phyloP scores from a whole-genome alignment of 2,329 filamentous ascomycete species.

The Delphinella strobiligena region DNA sequence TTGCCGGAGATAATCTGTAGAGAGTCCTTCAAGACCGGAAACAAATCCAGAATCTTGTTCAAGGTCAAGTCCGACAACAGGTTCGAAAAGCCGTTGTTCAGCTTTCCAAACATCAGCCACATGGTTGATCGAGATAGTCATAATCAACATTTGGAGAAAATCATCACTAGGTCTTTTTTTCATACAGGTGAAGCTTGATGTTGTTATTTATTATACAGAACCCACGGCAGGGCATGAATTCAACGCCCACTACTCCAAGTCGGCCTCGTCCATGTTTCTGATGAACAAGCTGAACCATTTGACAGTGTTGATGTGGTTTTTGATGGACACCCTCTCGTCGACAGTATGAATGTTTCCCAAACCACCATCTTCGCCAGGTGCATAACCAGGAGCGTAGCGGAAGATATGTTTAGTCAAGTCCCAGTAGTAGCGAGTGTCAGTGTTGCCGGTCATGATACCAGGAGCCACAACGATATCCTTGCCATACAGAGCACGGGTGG shows the following conservation, averaged over 20 bases:
- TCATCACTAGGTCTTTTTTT: too few relatives aligned
- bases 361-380: conserved; percentile 15
- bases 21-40: too few relatives aligned
- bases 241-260: conserved; percentile 19
- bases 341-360: conserved; percentile 23
- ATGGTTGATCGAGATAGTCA: too few relatives aligned
- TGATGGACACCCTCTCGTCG: conserved; percentile 22
- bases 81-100: too few relatives aligned
- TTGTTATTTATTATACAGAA: too few relatives aligned
- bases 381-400: conserved; percentile 23
- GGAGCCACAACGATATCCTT: conserved; percentile 25
- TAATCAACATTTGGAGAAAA: too few relatives aligned
- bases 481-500: conserved; percentile 32
- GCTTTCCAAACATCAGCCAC: too few relatives aligned
- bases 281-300: conserved; percentile 33
- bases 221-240: too few relatives aligned
- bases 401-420: conserved; percentile 24
- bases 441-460: conserved; percentile 25
- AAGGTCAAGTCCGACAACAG: too few relatives aligned
- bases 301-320: conserved; percentile 30
- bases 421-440: conserved; percentile 24
- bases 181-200: too few relatives aligned
- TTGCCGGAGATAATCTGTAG: too few relatives aligned
- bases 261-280: conserved; percentile 33
- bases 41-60: too few relatives aligned